Conservation (phyloP, 148 eudicot genomes). For the Persicaria tinctoria region DNA sequence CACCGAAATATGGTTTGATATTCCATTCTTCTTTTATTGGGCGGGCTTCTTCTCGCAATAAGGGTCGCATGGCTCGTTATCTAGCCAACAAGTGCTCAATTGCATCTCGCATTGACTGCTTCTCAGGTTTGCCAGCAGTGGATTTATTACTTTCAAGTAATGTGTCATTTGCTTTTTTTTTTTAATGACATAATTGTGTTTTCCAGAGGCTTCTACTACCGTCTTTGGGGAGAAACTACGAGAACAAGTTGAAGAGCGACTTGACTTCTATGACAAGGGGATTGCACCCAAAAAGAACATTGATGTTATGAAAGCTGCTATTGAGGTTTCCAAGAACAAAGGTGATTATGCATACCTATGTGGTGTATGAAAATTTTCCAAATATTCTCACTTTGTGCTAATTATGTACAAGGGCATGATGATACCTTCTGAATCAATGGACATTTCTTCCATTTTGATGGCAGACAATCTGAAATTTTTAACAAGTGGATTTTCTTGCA, state of each 20-base stretch:
- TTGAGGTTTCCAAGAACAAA: slow-evolving; percentile 38
- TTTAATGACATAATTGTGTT: slow-evolving; percentile 12
- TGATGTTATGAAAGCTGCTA: slow-evolving; percentile 87
- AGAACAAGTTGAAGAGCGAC: slow-evolving; percentile 91
- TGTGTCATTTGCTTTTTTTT: not conserved
- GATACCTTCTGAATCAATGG: not conserved
- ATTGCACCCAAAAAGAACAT: slow-evolving; percentile 95
- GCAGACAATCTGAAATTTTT: not conserved
- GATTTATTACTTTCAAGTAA: not conserved
- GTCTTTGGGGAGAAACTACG: slow-evolving; percentile 88
- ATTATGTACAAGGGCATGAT: not conserved
- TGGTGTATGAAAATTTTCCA: not conserved
- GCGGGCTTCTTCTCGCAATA: slow-evolving; percentile 86
- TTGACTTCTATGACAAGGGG: slow-evolving; percentile 96
- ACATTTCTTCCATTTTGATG: not conserved
- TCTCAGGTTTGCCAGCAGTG: slow-evolving; percentile 47
- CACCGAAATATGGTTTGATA: slow-evolving; percentile 94
- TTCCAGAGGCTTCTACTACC: slow-evolving; percentile 62
- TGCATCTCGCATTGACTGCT: slow-evolving; percentile 93
- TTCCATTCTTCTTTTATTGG: slow-evolving; percentile 99
- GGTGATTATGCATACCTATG: slow-evolving; percentile 26
- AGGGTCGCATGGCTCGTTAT: slow-evolving; percentile 99
- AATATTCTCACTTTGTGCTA: not conserved
- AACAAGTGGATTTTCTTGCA: slow-evolving; percentile 9
- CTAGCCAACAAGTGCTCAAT: slow-evolving; percentile 99